Percentiles rank a stretch among this genome's conserved stretches.
Conservation (phyloP, 768 basidiomycete genomes). For the Calvatia gigantea region DNA sequence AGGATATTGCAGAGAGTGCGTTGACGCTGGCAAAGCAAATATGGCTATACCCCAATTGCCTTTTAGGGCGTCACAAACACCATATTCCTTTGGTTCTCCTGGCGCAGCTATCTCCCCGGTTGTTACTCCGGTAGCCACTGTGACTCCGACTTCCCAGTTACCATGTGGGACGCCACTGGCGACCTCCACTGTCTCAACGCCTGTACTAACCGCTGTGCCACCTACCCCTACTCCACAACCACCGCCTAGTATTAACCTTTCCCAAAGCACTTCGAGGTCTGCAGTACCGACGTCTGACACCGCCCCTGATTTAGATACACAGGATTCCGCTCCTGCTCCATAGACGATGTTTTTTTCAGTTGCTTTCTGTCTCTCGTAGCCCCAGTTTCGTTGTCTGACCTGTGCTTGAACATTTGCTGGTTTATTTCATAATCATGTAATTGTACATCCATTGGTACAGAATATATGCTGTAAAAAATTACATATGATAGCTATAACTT, state of each 20-base stretch:
- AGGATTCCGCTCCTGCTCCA: too few species aligned
- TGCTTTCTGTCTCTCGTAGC: too few species aligned
- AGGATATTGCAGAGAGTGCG: conserved; percentile 73
- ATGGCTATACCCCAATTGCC: conserved; percentile 10
- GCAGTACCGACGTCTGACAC: too few species aligned
- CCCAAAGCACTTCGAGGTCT: too few species aligned
- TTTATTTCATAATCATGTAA: conserved; percentile 6
- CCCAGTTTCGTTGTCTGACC: background rate
- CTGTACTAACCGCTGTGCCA: background rate
- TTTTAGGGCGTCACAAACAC: conserved; percentile 3
- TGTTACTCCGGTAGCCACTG: too few species aligned
- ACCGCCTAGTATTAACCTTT: too few species aligned
- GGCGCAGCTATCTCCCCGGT: background rate
- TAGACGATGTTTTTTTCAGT: too few species aligned
- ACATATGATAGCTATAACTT: conserved; percentile 8
- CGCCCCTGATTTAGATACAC: too few species aligned
- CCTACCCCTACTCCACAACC: background rate
- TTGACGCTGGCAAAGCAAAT: conserved; percentile 46
- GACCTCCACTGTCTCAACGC: background rate
- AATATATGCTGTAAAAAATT: conserved; percentile 6
- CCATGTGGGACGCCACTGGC: background rate
- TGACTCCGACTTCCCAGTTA: background rate
- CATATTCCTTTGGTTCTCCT: background rate
- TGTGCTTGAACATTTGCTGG: background rate
- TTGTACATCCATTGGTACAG: background rate